These are phyloP conservation scores for Ceratocystis cacaofunesta DNA, from an alignment of 2,329 filamentous ascomycete genomes.

Conservation along the genomic window DNA sequence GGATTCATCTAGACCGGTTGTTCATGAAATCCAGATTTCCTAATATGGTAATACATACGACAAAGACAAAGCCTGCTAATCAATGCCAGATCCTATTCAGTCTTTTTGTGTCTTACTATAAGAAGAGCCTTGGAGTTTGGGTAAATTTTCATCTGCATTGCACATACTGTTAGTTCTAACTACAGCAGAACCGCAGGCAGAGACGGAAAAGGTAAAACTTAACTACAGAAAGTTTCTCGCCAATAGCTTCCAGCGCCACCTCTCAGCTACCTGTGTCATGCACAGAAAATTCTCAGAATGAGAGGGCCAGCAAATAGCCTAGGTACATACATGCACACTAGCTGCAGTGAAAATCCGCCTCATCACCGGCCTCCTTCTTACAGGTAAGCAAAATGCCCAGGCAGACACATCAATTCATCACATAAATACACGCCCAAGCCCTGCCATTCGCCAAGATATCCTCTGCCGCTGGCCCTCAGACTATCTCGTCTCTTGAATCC, in stretches of 20 bases:
- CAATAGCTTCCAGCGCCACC: neutral
- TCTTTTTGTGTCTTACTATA: neutral
- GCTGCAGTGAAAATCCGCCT: neutral
- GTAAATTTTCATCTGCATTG: neutral
- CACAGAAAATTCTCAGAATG: neutral
- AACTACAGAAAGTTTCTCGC: neutral
- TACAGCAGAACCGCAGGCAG: neutral
- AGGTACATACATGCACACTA: neutral
- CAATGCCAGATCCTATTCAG: neutral
- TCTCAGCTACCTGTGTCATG: conserved; percentile 3
- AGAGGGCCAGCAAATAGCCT: neutral
- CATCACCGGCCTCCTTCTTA: neutral
- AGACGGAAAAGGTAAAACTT: neutral
- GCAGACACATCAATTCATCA: neutral
- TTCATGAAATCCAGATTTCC: neutral
- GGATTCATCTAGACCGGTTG: neutral
- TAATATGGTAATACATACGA: neutral
- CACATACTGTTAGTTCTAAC: neutral
- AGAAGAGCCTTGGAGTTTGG: neutral
- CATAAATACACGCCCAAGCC: neutral
- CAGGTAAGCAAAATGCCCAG: neutral
- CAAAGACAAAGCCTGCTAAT: neutral
- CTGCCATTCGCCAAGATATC: neutral
- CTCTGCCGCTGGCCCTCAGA: neutral
- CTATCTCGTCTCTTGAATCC: neutral